Conservation (phyloP, 805 yeast species). For the Kluyveromyces lactis region DNA sequence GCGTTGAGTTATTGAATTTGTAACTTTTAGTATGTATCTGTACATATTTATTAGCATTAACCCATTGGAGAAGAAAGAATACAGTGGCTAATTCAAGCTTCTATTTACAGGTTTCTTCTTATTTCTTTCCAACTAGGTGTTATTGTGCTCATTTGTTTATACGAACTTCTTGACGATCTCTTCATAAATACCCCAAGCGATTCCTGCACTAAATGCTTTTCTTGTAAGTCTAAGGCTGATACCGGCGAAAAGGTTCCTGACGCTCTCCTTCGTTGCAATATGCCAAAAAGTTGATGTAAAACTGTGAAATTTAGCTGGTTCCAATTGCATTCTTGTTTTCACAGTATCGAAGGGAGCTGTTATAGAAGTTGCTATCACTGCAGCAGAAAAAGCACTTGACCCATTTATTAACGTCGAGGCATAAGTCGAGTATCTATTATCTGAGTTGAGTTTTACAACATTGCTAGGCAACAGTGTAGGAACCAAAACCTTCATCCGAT, state of each 20-base stretch:
- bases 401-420: slow-evolving; percentile 58
- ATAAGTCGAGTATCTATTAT: slow-evolving; percentile 26
- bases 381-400: slow-evolving; percentile 69
- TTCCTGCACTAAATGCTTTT: slow-evolving; percentile 87
- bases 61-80: too few relatives aligned
- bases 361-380: slow-evolving; percentile 68
- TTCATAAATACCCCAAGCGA: slow-evolving; percentile 96
- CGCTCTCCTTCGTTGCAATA: slow-evolving; percentile 39
- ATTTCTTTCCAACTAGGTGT: too few relatives aligned
- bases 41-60: background rate
- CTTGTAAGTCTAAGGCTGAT: slow-evolving; percentile 70
- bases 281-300: slow-evolving; percentile 32
- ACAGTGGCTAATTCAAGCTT: too few relatives aligned
- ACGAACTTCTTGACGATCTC: slow-evolving; percentile 50
- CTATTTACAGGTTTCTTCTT: too few relatives aligned
- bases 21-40: too few relatives aligned
- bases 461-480: slow-evolving; percentile 34
- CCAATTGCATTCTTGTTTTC: slow-evolving; percentile 82
- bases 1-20: background rate
- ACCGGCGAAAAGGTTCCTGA: slow-evolving; percentile 68
- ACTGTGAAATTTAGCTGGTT: slow-evolving; percentile 39
- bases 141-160: slow-evolving; percentile 4
- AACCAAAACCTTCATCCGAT: slow-evolving; percentile 51
- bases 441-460: slow-evolving; percentile 11
- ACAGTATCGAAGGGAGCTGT: slow-evolving; percentile 95